Evolutionary conservation across 2,329 filamentous ascomycete genomes (phyloP).

Genomic region (Meredithiella fracta): DNA sequence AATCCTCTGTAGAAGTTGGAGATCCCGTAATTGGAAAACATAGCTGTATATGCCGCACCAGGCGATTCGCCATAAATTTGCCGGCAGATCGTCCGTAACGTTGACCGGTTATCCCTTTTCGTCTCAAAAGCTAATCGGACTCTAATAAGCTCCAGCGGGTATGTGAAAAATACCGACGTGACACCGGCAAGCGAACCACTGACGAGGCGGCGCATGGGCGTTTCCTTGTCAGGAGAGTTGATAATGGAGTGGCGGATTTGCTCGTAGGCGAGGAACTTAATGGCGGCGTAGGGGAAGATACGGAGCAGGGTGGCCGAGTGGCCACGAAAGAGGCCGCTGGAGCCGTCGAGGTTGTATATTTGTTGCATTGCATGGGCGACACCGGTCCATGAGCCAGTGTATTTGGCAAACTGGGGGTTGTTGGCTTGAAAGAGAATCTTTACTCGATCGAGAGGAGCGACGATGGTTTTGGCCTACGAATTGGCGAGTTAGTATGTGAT

Average conservation of each 20-base stretch:
- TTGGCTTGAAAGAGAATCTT: conserved; percentile 97
- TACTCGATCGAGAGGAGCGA: conserved; percentile 88
- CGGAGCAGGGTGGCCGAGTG: conserved; percentile 87
- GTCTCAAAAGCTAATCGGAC: conserved; percentile 94
- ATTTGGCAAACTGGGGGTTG: conserved; percentile 87
- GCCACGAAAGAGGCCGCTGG: conserved; percentile 68
- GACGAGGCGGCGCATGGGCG: conserved; percentile 55
- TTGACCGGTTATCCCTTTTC: conserved; percentile 52
- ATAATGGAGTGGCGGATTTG: conserved; percentile 77
- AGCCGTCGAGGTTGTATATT: conserved; percentile 62
- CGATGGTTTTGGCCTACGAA: conserved; percentile 74
- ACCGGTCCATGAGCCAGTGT: conserved; percentile 75
- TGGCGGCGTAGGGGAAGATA: conserved; percentile 93
- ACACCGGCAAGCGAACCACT: conserved; percentile 66
- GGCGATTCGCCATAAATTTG: conserved; percentile 73
- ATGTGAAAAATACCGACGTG: conserved; percentile 88
- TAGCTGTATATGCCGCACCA: conserved; percentile 17
- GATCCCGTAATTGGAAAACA: conserved; percentile 49
- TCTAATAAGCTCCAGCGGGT: conserved; percentile 81
- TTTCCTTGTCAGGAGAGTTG: conserved; percentile 55
- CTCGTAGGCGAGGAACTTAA: conserved; percentile 96
- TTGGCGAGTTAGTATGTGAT: not conserved
- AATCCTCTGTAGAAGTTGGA: conserved; percentile 94
- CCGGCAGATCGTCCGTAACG: conserved; percentile 58
- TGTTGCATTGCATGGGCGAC: conserved; percentile 67